phyloP scores from a whole-genome alignment of 1,139 yeast genomes.

The Diutina sp. region DNA sequence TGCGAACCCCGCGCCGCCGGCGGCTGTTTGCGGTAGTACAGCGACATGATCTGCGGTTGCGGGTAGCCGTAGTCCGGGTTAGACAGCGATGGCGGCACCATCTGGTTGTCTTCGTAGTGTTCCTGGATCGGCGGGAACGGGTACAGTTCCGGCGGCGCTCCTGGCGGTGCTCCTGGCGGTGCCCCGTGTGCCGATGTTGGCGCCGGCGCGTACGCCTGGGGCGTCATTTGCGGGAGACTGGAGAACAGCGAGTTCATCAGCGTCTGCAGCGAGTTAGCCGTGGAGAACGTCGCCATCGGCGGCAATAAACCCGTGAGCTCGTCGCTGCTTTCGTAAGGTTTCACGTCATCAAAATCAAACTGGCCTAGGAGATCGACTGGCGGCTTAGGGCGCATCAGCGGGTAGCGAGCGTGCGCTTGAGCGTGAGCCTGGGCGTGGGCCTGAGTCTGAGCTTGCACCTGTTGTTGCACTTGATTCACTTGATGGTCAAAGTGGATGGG shows the following conservation, averaged over 20 bases:
- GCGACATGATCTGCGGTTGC: neutral
- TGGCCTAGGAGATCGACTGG: neutral
- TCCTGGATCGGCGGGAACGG: slow-evolving; percentile 2
- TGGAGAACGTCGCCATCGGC: slow-evolving; percentile 2
- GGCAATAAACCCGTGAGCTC: neutral
- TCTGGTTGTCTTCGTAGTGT: neutral
- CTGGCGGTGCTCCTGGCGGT: neutral
- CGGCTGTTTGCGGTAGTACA: neutral
- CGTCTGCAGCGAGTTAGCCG: slow-evolving; percentile 1
- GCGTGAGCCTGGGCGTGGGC: neutral
- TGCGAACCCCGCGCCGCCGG: neutral
- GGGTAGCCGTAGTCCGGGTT: neutral
- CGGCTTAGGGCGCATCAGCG: neutral
- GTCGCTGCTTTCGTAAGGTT: neutral
- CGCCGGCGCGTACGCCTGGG: neutral
- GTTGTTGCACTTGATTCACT: neutral
- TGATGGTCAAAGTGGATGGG: slow-evolving; percentile 1
- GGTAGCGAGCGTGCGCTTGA: neutral
- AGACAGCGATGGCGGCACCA: neutral
- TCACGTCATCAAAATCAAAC: neutral
- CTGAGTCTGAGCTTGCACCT: neutral
- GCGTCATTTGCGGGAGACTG: neutral
- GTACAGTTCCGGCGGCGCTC: neutral
- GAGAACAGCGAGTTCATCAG: slow-evolving; percentile 1
- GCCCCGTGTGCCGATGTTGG: neutral